Evolutionary conservation across 495 filamentous ascomycete species (phyloP), one percentile per base, ranked within the genome.

Genomic region (Sordaria brevicollis): DNA sequence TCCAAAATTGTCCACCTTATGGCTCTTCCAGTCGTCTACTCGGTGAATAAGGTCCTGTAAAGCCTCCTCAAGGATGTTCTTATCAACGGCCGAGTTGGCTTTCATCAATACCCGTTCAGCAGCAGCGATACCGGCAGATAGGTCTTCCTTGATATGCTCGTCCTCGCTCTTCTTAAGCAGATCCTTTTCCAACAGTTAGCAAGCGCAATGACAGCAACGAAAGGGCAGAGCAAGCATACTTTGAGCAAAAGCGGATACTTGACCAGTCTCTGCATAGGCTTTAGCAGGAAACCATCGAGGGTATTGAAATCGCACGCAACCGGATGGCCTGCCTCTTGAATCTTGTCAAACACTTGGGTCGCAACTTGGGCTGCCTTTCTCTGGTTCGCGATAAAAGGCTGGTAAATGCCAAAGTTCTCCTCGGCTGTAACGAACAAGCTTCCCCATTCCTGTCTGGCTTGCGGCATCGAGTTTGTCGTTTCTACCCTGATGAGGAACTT

Each of bases 21-120:
- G 91, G 35, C 92, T 89, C 77, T 97, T 98, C 95, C 95, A 99
- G 78, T 99, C 95, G 75, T 98, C 95, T 1, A 99, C 95, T n/a
- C 93, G 86, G 39, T 82, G 80, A 68, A 88, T 87, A 17, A 99
- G 83, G 65, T 98, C 96, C 67, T 89, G 86, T 21, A 97, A 83
- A 9, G 94, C 93, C 69, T 91, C 88, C 43, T 86, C 82, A 67
- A 95, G 83, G 67, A 97, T 88, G 76, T 96, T 92, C 66, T 91
- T 91, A 74, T 94, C 89, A 49, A 99, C 91, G 19, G 93, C 95
- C 67, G 93, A 89, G 73, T 97, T 97, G 4, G 95, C 94, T 70
- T 89, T 88, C 71, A 90, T 86, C 15, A 99, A 84, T 2, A 93
- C 89, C 54, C 89, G 85, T 57, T 91, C 89, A 54, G 94, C 91